Base-by-base conservation (phyloP, 495 filamentous ascomycete genomes). In the Aspergillus avenaceus region DNA sequence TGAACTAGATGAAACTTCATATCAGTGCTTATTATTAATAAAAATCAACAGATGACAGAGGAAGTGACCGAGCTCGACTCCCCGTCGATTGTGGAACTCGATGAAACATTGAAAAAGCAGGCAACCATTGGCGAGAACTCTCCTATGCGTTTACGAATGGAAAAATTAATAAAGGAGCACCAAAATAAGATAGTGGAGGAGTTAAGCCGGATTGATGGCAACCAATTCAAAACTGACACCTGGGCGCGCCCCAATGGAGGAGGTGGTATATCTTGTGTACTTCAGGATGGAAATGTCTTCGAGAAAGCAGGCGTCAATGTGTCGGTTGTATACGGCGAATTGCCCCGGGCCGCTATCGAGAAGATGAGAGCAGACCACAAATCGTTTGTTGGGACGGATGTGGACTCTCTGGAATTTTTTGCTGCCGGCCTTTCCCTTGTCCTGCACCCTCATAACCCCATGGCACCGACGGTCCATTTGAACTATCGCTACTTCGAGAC, bases 401-500 rank as follows among this genome's bases (percentile, higher is more conserved):
- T 84, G 18, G 86, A 92, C 22, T 86, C 79, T 34, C 74, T 99
- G 38, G 86, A 85, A 48, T 99, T 97, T 81, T 99, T 97, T 65
- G 93, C 91, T 16, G 87, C 93, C 1, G 93, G 93, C 3, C 71
- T 99, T 36, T 96, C 90, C 54, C 76, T 97, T 61, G 91, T 99
- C 43, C 72, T 97, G 19, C 93, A 97, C 66, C 93, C 93, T 6
- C 71, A 80, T 27, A 99, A 99, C 69, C 93, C 93, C 22, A 95
- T 95, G 85, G 92, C 91, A 16, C 93, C 93, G 0, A 99, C 93
- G 0, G 91, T 99, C 18, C 93, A 99, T 67, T 77, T 99, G 52
- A 99, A 99, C 75, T 99, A 99, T 76, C 81, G 93, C 3, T 99
- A 99, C 74, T 99, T 99, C 63, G 93, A 99, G 75, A 99, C 93